Evolutionary conservation across 257 asterid species (phyloP).

Genomic region (Penstemon davidsonii): DNA sequence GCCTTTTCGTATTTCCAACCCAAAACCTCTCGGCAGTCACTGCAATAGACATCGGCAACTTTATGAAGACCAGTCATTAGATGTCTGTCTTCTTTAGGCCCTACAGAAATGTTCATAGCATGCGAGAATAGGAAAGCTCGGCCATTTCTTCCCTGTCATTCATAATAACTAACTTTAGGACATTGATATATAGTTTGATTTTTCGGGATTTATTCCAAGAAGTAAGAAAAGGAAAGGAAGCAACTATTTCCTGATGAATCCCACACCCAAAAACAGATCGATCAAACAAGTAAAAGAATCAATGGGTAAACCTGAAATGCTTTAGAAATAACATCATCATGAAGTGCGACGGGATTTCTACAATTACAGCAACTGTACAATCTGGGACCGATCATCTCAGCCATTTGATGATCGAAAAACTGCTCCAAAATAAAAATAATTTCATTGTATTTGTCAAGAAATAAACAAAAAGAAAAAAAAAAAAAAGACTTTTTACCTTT

Average conservation of each 20-base stretch:
- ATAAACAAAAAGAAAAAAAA: too few relatives aligned
- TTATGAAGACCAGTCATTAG: constrained; percentile 63
- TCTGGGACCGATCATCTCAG: constrained; percentile 54
- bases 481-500: too few relatives aligned
- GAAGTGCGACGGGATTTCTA: constrained; percentile 59
- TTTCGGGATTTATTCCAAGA: not conserved
- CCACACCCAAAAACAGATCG: too few relatives aligned
- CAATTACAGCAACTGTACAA: constrained; percentile 63
- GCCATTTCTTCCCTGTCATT: constrained; percentile 53
- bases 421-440: too few relatives aligned
- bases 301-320: constrained; percentile 49
- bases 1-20: constrained; percentile 71
- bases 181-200: not conserved
- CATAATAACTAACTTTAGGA: constrained; percentile 4
- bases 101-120: constrained; percentile 52
- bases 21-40: constrained; percentile 49
- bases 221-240: too few relatives aligned
- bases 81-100: constrained; percentile 57
- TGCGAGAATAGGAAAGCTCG: constrained; percentile 63
- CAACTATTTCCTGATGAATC: too few relatives aligned
- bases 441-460: too few relatives aligned
- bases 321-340: constrained; percentile 61
- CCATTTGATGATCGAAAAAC: constrained; percentile 34
- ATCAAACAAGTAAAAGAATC: not conserved
- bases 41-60: constrained; percentile 52